These are phyloP conservation scores for Hortiboletus rubellus DNA, from an alignment of 1,284 basidiomycete genomes.

Conservation along the genomic window DNA sequence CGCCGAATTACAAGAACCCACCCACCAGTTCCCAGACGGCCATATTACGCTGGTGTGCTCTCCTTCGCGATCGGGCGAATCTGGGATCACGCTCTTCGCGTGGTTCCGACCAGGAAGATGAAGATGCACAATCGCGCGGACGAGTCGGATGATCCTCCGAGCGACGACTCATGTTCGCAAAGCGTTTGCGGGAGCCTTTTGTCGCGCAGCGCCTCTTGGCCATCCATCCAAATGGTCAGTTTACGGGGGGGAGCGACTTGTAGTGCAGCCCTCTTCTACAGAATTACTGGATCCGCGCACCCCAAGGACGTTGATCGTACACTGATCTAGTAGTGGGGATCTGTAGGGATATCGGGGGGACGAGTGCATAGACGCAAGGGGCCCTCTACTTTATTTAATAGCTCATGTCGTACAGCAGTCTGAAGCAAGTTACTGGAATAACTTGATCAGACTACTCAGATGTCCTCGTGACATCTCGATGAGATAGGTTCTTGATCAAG, in stretches of 20 bases:
- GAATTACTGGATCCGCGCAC: conserved; percentile 21
- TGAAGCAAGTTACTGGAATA: background rate
- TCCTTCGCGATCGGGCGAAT: conserved; percentile 21
- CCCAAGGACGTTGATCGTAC: conserved; percentile 25
- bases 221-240: conserved; percentile 22
- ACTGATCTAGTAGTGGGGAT: conserved; percentile 4
- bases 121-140: background rate
- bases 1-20: conserved; percentile 28
- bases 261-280: conserved; percentile 13
- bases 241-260: conserved; percentile 24
- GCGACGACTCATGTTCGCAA: conserved; percentile 8
- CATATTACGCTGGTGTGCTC: background rate
- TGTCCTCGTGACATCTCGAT: background rate
- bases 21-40: too few relatives aligned
- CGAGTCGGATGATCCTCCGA: background rate
- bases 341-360: background rate
- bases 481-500: background rate
- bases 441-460: background rate
- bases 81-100: conserved; percentile 24
- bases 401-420: background rate
- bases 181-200: conserved; percentile 21
- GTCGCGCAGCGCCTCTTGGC: conserved; percentile 26
- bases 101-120: conserved; percentile 4
- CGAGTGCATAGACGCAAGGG: background rate
- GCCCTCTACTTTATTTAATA: background rate